Evolutionary conservation across 805 yeast genomes (phyloP).

Genomic region (Hyphopichia homilentoma): DNA sequence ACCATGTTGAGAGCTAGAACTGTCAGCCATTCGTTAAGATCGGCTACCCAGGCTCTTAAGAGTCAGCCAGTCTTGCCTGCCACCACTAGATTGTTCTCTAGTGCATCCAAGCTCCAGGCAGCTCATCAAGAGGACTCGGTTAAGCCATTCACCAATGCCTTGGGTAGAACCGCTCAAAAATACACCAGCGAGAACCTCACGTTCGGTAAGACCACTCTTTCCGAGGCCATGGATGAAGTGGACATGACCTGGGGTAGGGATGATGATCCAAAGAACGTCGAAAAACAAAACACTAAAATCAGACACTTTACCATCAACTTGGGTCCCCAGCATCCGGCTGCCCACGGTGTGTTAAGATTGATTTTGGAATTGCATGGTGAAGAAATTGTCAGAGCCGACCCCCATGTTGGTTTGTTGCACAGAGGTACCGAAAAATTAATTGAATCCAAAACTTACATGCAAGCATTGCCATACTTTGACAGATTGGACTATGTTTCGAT

Average conservation of each 20-base stretch:
- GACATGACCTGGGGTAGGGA: constrained; percentile 43
- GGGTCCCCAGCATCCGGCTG: constrained; percentile 95
- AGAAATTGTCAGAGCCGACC: constrained; percentile 82
- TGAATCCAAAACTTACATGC: constrained; percentile 81
- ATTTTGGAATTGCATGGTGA: constrained; percentile 86
- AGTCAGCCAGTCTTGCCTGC: constrained; percentile 4
- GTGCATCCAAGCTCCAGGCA: constrained; percentile 16
- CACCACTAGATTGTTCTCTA: constrained; percentile 12
- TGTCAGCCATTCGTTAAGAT: no score
- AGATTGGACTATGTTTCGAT: constrained; percentile 79
- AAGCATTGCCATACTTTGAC: constrained; percentile 86
- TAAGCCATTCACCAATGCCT: constrained; percentile 33
- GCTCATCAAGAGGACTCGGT: constrained; percentile 21
- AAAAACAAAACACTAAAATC: constrained; percentile 50
- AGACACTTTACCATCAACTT: constrained; percentile 88
- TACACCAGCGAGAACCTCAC: constrained; percentile 24
- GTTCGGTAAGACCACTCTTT: constrained; percentile 40
- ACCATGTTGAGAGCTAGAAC: no score
- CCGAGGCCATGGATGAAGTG: constrained; percentile 42
- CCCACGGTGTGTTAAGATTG: constrained; percentile 86
- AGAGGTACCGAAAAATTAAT: constrained; percentile 88
- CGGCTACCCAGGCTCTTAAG: no score
- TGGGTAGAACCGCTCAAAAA: constrained; percentile 35
- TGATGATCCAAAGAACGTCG: constrained; percentile 41
- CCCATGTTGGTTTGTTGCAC: constrained; percentile 84